Evolutionary conservation across 2,329 filamentous ascomycete species (phyloP), one percentile per base, ranked within the genome.

Genomic region (Chrysosporium queenslandicum): DNA sequence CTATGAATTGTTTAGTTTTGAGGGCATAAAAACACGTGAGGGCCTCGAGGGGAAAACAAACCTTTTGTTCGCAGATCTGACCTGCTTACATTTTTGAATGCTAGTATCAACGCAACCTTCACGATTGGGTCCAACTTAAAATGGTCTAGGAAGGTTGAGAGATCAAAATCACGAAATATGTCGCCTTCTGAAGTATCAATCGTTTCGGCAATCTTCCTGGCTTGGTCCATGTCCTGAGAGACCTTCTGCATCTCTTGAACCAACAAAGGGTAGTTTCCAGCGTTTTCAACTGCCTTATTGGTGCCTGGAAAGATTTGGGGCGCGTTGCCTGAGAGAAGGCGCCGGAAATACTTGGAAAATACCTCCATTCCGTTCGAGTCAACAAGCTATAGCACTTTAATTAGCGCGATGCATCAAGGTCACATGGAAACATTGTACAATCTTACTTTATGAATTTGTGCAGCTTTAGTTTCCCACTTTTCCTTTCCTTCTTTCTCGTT

Each of bases 361-460:
- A 96, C 89, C 78, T 98, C 94, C 91, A 98, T 98, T 67, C 90
- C 90, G 89, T 94, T 85, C 64, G 91, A 90, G 81, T 95, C 85
- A 74, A 97, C 85, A 68, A 97, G 83, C 87, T 95, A 58, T 18
- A 23, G 23, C 49, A 29, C 37, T 39, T 53, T 46, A 25, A 37
- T 56, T 42, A 56, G 55, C 16, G 29, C 36, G 23, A 27, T 20
- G 6, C 32, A 32, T 48, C 48, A 48, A 46, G 52, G 40, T 39
- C 9, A 46, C 29, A 42, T 40, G 8, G 21, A 47, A 48, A 11
- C 40, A 18, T 46, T 51, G 8, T 30, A 42, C 51, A 30, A 41
- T 60, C 79, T 67, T 75, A 94, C 89, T 80, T 94, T 94, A 70
- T 83, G 83, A 64, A 98, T 85, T 74, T 94, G 90, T 64, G 94